Conservation (phyloP, 345 rosid species). For the Microcos paniculata region DNA sequence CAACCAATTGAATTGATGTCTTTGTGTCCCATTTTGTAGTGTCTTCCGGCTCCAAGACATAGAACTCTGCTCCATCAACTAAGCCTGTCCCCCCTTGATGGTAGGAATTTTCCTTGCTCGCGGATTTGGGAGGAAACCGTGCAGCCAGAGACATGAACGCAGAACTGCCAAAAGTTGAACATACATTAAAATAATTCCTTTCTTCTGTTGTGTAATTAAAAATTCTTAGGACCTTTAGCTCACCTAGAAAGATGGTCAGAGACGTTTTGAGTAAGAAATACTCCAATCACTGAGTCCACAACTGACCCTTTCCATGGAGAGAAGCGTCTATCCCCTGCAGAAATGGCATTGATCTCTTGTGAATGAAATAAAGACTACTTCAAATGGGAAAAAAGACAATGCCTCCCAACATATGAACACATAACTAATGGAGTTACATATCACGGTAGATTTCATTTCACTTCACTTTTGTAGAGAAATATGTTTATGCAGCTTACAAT, state of each 20-base stretch:
- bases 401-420: background rate
- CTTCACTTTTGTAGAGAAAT: background rate
- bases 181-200: conserved; percentile 18
- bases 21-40: conserved; percentile 37
- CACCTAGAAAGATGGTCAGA: conserved; percentile 96
- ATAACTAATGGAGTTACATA: background rate
- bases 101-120: conserved; percentile 22
- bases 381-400: background rate
- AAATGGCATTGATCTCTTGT: conserved; percentile 16
- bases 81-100: conserved; percentile 41
- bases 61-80: conserved; percentile 38
- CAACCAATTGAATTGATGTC: conserved; percentile 33
- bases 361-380: background rate
- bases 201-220: conserved; percentile 7
- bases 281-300: conserved; percentile 95
- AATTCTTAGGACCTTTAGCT: conserved; percentile 10
- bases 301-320: conserved; percentile 97
- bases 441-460: background rate
- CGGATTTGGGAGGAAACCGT: conserved; percentile 47
- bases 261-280: conserved; percentile 96
- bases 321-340: conserved; percentile 89
- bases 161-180: conserved; percentile 52
- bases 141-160: conserved; percentile 94
- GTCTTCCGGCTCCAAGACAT: conserved; percentile 51
- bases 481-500: background rate